Conservation (phyloP, 2,329 filamentous ascomycete genomes). For the Acrocalymma vagum region DNA sequence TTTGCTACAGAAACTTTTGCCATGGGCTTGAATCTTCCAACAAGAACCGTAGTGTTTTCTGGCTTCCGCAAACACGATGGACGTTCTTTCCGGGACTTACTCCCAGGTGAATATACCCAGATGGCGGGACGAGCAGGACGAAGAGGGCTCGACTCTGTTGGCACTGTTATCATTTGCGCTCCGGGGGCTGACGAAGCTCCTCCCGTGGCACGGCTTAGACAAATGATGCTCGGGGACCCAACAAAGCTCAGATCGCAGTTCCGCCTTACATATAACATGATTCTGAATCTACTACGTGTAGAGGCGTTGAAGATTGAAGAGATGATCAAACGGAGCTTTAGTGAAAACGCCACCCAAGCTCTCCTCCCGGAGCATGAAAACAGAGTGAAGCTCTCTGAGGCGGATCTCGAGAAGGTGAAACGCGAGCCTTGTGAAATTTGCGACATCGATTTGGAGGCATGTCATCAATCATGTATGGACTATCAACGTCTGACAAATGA, state of each 20-base stretch:
- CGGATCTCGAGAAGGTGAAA: slow-evolving; percentile 89
- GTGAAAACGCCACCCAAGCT: slow-evolving; percentile 95
- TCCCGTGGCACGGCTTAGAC: slow-evolving; percentile 79
- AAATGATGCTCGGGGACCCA: slow-evolving; percentile 96
- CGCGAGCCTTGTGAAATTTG: slow-evolving; percentile 84
- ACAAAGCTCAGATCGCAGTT: slow-evolving; percentile 97
- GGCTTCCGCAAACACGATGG: slow-evolving; percentile 97
- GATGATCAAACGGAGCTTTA: slow-evolving; percentile 99
- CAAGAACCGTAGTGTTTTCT: slow-evolving; percentile 95
- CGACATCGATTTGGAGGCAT: slow-evolving; percentile 79
- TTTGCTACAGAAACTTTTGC: slow-evolving; percentile 99
- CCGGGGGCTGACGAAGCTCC: slow-evolving; percentile 86
- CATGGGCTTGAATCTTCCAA: slow-evolving; percentile 96
- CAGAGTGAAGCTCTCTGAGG: slow-evolving; percentile 89
- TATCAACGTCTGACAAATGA: slow-evolving; percentile 82
- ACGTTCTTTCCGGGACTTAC: slow-evolving; percentile 85
- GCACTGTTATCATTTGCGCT: slow-evolving; percentile 90
- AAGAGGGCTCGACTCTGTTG: slow-evolving; percentile 89
- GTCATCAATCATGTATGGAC: slow-evolving; percentile 82
- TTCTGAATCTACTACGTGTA: slow-evolving; percentile 90
- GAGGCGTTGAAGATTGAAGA: slow-evolving; percentile 98
- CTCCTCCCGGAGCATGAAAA: slow-evolving; percentile 95
- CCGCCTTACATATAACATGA: slow-evolving; percentile 99
- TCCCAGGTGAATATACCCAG: slow-evolving; percentile 97
- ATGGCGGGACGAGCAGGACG: slow-evolving; percentile 97